These are phyloP conservation scores for Sporothrix schenckii DNA, from an alignment of 2,329 filamentous ascomycete species.

Conservation along the genomic window DNA sequence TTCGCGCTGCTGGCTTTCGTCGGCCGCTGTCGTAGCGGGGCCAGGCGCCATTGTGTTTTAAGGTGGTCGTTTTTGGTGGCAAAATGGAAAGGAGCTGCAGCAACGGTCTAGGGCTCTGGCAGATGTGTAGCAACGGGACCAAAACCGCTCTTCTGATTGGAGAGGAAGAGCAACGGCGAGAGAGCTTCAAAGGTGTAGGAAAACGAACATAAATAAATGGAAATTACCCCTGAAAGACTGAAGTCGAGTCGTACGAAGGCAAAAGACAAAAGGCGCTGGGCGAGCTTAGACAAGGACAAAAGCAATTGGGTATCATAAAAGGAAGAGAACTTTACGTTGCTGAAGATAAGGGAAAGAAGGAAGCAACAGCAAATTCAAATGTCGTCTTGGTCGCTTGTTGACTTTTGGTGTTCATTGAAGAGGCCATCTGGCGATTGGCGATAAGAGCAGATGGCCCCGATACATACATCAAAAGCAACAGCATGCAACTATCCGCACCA, in stretches of 20 bases:
- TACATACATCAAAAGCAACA: neutral
- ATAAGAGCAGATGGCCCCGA: neutral
- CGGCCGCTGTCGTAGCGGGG: slow-evolving; percentile 12
- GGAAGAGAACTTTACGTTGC: neutral
- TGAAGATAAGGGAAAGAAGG: neutral
- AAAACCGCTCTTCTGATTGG: neutral
- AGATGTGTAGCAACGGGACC: slow-evolving; percentile 9
- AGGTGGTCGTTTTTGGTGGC: neutral
- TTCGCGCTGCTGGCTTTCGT: neutral
- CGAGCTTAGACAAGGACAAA: neutral
- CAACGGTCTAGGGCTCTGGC: neutral
- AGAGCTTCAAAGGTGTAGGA: neutral
- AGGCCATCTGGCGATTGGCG: slow-evolving; percentile 21
- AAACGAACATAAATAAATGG: neutral
- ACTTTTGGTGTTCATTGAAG: slow-evolving; percentile 7
- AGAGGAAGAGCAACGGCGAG: neutral
- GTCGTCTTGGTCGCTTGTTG: slow-evolving; percentile 6
- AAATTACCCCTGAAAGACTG: neutral
- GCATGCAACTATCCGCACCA: neutral
- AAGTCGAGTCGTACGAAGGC: neutral
- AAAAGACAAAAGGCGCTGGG: neutral
- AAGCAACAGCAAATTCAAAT: neutral
- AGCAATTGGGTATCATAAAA: neutral
- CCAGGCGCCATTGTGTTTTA: slow-evolving; percentile 10
- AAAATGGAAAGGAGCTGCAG: neutral